Evolutionary conservation across 1,284 basidiomycete species (phyloP).

Genomic region (Apiotrichum akiyoshidainum): DNA sequence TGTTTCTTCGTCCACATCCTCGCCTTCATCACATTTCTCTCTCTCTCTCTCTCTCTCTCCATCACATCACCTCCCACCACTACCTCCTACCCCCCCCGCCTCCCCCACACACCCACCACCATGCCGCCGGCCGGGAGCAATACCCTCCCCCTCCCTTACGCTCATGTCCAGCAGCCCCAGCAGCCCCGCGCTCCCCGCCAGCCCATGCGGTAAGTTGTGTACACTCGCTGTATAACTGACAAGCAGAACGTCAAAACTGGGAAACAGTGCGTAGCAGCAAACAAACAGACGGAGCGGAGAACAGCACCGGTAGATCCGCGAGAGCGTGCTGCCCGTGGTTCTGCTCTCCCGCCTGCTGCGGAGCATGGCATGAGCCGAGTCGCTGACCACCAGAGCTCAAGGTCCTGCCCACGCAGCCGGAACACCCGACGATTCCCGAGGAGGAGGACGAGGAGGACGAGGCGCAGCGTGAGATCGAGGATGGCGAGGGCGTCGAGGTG

Average conservation of each 20-base stretch:
- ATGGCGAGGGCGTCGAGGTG: conserved; percentile 64
- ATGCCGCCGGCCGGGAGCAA: conserved; percentile 26
- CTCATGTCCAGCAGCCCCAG: conserved; percentile 28
- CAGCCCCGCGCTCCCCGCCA: conserved; percentile 36
- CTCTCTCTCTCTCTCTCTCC: not conserved
- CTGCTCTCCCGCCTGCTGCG: not conserved
- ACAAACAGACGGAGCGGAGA: not conserved
- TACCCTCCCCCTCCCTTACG: conserved; percentile 47
- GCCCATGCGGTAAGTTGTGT: conserved; percentile 49
- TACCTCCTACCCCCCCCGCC: not conserved
- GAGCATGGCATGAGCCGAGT: not conserved
- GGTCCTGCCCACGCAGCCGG: conserved; percentile 86
- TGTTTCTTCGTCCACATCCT: not conserved
- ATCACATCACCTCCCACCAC: too few relatives aligned
- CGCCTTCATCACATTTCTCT: not conserved
- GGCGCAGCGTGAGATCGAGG: conserved; percentile 35
- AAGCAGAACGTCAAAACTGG: conserved; percentile 65
- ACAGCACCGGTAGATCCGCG: not conserved
- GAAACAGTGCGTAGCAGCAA: conserved; percentile 49
- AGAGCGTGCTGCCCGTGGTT: not conserved
- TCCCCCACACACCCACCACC: not conserved
- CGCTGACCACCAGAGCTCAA: conserved; percentile 67
- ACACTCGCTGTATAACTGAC: not conserved
- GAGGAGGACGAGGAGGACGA: conserved; percentile 58
- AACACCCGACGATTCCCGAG: conserved; percentile 55